These are phyloP conservation scores for Geotrichum siamense DNA, from an alignment of 1,139 yeast genomes.

Conservation along the genomic window DNA sequence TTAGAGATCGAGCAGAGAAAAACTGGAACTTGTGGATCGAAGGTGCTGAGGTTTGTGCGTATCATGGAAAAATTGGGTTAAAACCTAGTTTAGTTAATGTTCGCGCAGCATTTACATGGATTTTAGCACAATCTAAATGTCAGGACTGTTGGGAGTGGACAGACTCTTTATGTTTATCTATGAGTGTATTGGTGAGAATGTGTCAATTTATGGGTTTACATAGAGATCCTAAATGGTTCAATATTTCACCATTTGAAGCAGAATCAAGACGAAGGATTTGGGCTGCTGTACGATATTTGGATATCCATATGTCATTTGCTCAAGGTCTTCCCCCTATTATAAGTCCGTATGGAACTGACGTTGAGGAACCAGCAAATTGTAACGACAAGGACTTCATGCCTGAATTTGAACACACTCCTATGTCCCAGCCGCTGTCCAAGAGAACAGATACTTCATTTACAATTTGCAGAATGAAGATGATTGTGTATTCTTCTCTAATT, in stretches of 20 bases:
- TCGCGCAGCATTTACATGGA: slow-evolving; percentile 31
- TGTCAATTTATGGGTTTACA: slow-evolving; percentile 35
- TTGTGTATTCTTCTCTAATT: slow-evolving; percentile 4
- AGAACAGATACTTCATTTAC: slow-evolving; percentile 10
- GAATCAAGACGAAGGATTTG: slow-evolving; percentile 32
- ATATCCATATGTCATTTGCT: slow-evolving; percentile 27
- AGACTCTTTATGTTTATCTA: slow-evolving; percentile 28
- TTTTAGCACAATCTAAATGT: slow-evolving; percentile 26
- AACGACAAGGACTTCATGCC: slow-evolving; percentile 22
- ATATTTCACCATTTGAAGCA: slow-evolving; percentile 29
- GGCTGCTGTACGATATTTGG: slow-evolving; percentile 27
- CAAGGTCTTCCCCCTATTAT: slow-evolving; percentile 33
- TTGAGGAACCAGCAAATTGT: slow-evolving; percentile 26
- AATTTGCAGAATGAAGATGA: slow-evolving; percentile 5
- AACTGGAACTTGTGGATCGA: slow-evolving; percentile 29
- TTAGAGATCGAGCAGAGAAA: slow-evolving; percentile 21
- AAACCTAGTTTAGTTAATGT: slow-evolving; percentile 32
- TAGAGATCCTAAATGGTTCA: slow-evolving; percentile 35
- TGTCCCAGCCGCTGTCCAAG: background rate
- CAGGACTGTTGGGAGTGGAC: slow-evolving; percentile 25
- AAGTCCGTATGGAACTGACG: slow-evolving; percentile 18
- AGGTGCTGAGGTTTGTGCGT: slow-evolving; percentile 30
- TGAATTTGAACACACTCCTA: slow-evolving; percentile 4
- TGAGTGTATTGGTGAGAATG: slow-evolving; percentile 28
- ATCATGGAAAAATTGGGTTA: slow-evolving; percentile 29